Evolutionary conservation across 1,284 basidiomycete species (phyloP), one percentile per base, ranked within the genome.

Genomic region (Cryptococcus sp.): DNA sequence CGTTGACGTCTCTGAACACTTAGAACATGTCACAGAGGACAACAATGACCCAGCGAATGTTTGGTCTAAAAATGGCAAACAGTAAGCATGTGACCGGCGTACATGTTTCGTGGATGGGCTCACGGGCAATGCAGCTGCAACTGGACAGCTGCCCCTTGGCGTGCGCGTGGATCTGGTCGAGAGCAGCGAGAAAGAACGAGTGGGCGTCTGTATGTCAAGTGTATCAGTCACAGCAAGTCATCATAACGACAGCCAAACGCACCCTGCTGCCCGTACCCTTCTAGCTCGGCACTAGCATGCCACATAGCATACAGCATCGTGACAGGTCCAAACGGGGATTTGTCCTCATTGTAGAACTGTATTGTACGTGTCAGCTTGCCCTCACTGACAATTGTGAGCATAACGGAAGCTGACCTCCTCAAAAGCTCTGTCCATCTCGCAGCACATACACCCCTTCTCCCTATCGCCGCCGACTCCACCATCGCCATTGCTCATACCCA

Each of bases 401-500:
- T 23, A 1, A 5, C 19, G 35, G 5, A 16, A 31, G 5, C 10
- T 22, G 48, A 91, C 91, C 81, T 96, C 93, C 23, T 86, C 81
- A 75, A 95, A 95, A 5, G 97, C 83, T 64, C 85, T 87, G 76
- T 98, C 94, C 88, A 99, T 89, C 77, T 97, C 94, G 76, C 94
- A 99, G 57, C 89, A 93, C 53, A 90, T 88, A 77, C 94, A 99
- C 38, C 88, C 75, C 52, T 70, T 86, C 45, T 86, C 85, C 42
- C 81, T 58, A 31, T 73, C 76, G 5, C 54, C 38, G 1, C 67
- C 66, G 11, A 60, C 62, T 0, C 47, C 53, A 27, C 67, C 64
- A 47, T 56, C 53, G 6, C 53, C 55, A n/a, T 59, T 54, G 41
- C 61, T 56, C 5, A 50, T 41, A 0, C 68, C 69, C 2, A 72